Conservation (phyloP, 129 eudicot species). For the Arctium lappa region DNA sequence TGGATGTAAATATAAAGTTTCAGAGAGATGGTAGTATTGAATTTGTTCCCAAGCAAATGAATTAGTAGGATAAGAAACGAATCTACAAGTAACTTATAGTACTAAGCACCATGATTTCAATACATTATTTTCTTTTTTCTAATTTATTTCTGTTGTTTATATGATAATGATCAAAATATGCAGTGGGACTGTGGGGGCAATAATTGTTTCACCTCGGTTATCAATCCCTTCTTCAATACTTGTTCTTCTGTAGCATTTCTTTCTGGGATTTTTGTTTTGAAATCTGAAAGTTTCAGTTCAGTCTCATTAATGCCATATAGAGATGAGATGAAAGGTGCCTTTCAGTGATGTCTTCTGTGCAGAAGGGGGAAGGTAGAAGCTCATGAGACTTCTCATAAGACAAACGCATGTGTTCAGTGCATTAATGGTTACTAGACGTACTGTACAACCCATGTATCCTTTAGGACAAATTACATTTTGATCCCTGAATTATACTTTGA, state of each 20-base stretch:
- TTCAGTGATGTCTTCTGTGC: slow-evolving; percentile 38
- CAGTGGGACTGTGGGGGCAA: slow-evolving; percentile 23
- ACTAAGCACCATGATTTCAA: background rate
- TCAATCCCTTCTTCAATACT: background rate
- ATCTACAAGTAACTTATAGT: slow-evolving; percentile 26
- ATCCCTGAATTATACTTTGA: background rate
- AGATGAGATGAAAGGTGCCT: slow-evolving; percentile 28
- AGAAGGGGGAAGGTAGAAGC: slow-evolving; percentile 12
- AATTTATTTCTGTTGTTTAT: slow-evolving; percentile 1
- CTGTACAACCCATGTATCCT: slow-evolving; percentile 14
- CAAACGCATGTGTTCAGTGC: slow-evolving; percentile 37
- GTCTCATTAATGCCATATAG: slow-evolving; percentile 49
- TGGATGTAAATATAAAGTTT: slow-evolving; percentile 36
- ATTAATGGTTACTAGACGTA: slow-evolving; percentile 44
- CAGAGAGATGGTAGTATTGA: background rate
- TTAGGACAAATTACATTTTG: background rate
- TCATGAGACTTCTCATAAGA: slow-evolving; percentile 35
- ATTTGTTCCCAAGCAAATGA: background rate
- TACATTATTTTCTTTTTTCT: slow-evolving; percentile 15
- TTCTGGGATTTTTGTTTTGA: slow-evolving; percentile 34
- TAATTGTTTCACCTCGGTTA: slow-evolving; percentile 30
- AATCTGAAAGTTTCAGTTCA: slow-evolving; percentile 50
- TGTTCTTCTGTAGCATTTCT: slow-evolving; percentile 22
- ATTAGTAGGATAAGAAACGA: background rate
- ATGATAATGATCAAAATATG: slow-evolving; percentile 17